A percentile compares a stretch with the other conserved stretches of the same genome.
phyloP scores from a whole-genome alignment of 1,139 yeast genomes.

The Yamadazyma pseudoaaseri region DNA sequence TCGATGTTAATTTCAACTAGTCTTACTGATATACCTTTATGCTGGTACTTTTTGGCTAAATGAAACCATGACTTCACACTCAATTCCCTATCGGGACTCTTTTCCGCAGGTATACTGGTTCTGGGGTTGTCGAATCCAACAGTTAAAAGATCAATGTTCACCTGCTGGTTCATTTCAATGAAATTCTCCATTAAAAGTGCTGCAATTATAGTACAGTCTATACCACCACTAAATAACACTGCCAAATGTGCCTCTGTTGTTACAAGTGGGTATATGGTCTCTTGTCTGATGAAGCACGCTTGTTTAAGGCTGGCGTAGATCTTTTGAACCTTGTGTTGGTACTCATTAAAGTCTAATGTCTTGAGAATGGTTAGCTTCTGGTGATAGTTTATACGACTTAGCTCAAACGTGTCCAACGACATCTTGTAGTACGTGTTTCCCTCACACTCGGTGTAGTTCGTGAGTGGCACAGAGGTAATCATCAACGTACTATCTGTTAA shows the following conservation, averaged over 20 bases:
- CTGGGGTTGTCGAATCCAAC: constrained; percentile 96
- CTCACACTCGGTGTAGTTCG: constrained; percentile 48
- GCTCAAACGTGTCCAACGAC: constrained; percentile 21
- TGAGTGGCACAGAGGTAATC: constrained; percentile 46
- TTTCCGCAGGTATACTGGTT: constrained; percentile 53
- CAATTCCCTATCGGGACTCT: constrained; percentile 80
- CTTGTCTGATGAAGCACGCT: constrained; percentile 39
- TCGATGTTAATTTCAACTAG: constrained; percentile 70
- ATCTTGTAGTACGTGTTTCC: constrained; percentile 45
- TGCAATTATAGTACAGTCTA: constrained; percentile 85
- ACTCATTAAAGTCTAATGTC: neutral
- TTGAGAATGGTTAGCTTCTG: neutral
- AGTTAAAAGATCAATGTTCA: constrained; percentile 66
- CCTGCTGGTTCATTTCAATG: constrained; percentile 6
- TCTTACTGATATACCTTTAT: constrained; percentile 32
- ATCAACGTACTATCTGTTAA: constrained; percentile 30
- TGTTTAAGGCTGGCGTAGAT: constrained; percentile 10
- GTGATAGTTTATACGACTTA: constrained; percentile 5
- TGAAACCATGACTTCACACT: constrained; percentile 63
- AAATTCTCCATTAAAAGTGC: constrained; percentile 32
- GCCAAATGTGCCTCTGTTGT: constrained; percentile 45
- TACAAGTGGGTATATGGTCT: constrained; percentile 58
- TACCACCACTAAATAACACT: constrained; percentile 86
- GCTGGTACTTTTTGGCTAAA: constrained; percentile 40
- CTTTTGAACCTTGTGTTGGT: neutral